A percentile compares a stretch with the other conserved stretches of the same genome.
Conservation (phyloP, 176 grass and related monocot genomes). For the Chloris gayana region DNA sequence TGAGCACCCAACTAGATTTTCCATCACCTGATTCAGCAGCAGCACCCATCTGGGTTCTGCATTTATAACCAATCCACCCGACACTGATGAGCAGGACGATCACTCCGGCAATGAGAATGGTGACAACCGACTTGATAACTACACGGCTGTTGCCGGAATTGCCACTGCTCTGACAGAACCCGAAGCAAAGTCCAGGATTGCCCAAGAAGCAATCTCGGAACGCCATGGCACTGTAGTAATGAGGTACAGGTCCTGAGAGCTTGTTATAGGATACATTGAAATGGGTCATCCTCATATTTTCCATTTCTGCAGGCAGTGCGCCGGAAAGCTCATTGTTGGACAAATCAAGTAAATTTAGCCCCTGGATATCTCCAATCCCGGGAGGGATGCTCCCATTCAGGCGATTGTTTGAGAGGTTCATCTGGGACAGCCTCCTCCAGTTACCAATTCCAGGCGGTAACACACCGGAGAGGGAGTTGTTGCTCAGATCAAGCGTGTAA, state of each 20-base stretch:
- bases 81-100: constrained; percentile 34
- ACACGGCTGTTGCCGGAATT: not conserved
- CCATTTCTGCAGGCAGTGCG: constrained; percentile 50
- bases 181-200: constrained; percentile 67
- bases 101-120: not conserved
- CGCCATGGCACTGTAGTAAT: not conserved
- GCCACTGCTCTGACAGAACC: not conserved
- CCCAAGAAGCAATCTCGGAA: constrained; percentile 72
- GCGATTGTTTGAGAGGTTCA: constrained; percentile 67
- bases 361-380: constrained; percentile 53
- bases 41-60: constrained; percentile 23
- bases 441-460: constrained; percentile 44
- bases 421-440: constrained; percentile 40
- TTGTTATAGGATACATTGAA: constrained; percentile 82
- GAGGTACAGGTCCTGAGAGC: constrained; percentile 62
- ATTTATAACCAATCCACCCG: constrained; percentile 46
- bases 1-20: constrained; percentile 48
- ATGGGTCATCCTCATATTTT: constrained; percentile 43
- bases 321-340: constrained; percentile 73
- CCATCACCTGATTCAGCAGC: not conserved
- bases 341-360: constrained; percentile 66
- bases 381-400: constrained; percentile 61
- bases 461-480: constrained; percentile 75
- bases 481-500: constrained; percentile 53
- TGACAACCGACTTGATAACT: not conserved